A percentile compares a stretch with the other conserved stretches of the same genome.
Conservation (phyloP, 345 rosid species). For the Eucalyptus marginata region DNA sequence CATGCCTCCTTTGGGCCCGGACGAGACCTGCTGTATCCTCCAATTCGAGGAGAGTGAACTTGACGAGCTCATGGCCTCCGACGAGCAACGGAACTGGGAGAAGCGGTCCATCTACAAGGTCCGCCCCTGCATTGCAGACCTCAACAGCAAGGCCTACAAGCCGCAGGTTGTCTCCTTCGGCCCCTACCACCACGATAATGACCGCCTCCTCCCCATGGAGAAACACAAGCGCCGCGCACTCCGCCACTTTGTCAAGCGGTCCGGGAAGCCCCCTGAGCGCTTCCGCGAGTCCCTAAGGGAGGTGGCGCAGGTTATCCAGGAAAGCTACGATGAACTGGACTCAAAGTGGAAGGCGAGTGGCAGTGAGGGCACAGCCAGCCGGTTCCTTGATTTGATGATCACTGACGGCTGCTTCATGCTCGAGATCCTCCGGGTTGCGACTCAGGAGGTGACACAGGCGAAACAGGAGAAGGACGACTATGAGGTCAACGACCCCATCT, state of each 20-base stretch:
- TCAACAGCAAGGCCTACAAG: rapidly evolving
- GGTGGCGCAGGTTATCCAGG: constrained; percentile 2
- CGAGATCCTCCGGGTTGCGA: background rate
- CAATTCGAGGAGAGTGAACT: background rate
- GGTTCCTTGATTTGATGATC: background rate
- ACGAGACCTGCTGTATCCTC: background rate
- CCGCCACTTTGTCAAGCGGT: constrained; percentile 17
- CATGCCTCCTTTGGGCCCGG: rapidly evolving
- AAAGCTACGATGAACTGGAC: constrained; percentile 15
- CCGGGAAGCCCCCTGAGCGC: background rate
- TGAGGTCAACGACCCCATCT: background rate
- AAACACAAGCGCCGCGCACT: constrained; percentile 1
- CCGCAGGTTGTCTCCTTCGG: background rate
- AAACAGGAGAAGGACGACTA: background rate
- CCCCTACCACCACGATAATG: background rate
- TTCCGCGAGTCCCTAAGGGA: background rate
- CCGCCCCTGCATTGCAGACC: background rate
- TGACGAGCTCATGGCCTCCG: no score
- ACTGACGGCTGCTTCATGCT: background rate
- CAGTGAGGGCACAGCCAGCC: background rate
- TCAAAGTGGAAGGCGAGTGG: background rate
- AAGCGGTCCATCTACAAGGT: background rate
- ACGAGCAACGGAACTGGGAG: background rate
- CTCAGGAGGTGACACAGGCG: no score
- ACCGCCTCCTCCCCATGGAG: background rate